Percentiles rank a stretch among this genome's conserved stretches.
Conservation (phyloP, 345 rosid species). For the Citrus unshiu region DNA sequence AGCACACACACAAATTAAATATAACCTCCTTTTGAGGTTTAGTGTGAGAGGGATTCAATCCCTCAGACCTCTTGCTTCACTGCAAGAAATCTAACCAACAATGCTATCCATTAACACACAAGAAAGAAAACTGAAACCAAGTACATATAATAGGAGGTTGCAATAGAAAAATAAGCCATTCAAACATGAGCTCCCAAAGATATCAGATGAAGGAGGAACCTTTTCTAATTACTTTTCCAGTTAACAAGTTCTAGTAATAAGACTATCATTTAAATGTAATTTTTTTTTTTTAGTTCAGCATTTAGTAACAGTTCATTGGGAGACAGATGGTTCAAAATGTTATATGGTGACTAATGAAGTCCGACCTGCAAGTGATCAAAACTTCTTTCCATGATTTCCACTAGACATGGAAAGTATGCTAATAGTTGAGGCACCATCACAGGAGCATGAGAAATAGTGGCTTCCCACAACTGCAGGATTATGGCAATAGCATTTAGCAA, state of each 20-base stretch:
- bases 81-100: background rate
- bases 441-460: slow-evolving; percentile 86
- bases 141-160: background rate
- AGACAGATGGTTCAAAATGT: background rate
- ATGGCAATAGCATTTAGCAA: slow-evolving; percentile 13
- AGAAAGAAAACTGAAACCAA: background rate
- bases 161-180: background rate
- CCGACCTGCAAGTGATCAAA: slow-evolving; percentile 94
- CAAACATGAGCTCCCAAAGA: background rate
- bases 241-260: background rate
- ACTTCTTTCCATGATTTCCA: slow-evolving; percentile 81
- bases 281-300: background rate
- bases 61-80: background rate
- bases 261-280: background rate
- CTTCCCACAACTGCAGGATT: slow-evolving; percentile 91
- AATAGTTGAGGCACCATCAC: slow-evolving; percentile 83
- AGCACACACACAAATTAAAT: background rate
- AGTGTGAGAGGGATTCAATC: background rate
- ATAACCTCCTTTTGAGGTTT: background rate
- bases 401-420: slow-evolving; percentile 69
- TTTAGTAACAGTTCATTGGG: background rate
- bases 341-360: background rate
- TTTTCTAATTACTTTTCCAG: background rate
- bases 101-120: background rate
- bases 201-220: background rate